Base-by-base conservation (phyloP, 306 rosid genomes). In the Clitoria ternatea region DNA sequence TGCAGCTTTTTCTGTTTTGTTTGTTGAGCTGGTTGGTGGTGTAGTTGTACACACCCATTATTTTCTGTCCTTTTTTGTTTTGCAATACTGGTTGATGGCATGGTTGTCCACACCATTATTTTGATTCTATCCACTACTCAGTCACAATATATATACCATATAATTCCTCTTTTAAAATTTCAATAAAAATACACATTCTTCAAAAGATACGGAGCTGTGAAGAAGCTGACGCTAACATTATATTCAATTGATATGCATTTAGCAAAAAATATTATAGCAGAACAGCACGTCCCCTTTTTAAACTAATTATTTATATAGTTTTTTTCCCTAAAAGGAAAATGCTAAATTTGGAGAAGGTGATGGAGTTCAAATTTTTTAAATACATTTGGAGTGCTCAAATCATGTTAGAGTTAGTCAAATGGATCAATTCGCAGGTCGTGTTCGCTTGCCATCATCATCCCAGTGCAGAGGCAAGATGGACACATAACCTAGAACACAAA, bases 361-460 rank as follows among this genome's bases (percentile, higher is more conserved):
- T 57, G 66, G 13, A 69, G 48, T 60, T 72, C 30, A 47, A 35
- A 30, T 50, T 53, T 52, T 33, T 35, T 4, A 36, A 47, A 47
- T 27, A 47, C 57, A 74, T 2, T 19, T 26, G 33, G 12, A 55
- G 56, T 50, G 53, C 39, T 13, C 57, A 23, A 35, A 56, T 33
- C 32, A 42, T 40, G 64, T 61, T 50, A 36, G 13, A 10, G 7
- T 48, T 61, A 92, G 87, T 88, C 97, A 72, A 92, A 92, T 64
- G 98, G 98, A 79, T 92, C 96, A 10, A 92, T 80, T 56, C 98
- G 80, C 8, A 90, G 89, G 77, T 92, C 98, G 49, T 92, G 98
- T 29, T 92, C 97, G 17, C 98, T 92, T 10, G 98, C 97, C 98
- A 92, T 92, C 89, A 85, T 66, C 96, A 86, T 85, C 73, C 98